Base-by-base conservation (phyloP, 2,329 filamentous ascomycete species). In the Penicillium sp. region DNA sequence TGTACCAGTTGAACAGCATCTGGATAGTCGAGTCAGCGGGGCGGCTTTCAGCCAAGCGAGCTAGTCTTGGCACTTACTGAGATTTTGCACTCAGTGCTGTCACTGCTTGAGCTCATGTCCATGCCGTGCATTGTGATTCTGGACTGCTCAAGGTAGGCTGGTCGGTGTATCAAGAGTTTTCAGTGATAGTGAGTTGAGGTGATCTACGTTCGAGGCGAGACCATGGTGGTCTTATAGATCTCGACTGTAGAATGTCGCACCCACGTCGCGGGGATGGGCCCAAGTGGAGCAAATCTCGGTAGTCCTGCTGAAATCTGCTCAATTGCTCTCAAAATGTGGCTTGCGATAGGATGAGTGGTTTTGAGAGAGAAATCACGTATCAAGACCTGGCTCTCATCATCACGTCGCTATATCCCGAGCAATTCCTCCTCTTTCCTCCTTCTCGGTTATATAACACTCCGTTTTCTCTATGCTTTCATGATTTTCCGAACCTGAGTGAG, bases 1-100 rank as follows among this genome's bases (percentile, higher is more conserved):
- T 71, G 53, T 71, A 63, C 65, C 71, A 72, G 51, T 73, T 73
- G 65, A 70, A 73, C 30, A 73, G 56, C 70, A 73, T 73, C 71
- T 73, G 52, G 10, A 25, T 45, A 25, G 11, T 22, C 19, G 26
- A 28, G 40, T 61, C 33, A 63, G 56, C 48, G 11, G 49, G 38
- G 30, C 40, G 13, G 35, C 10, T 43, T 22, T 30, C 42, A 25
- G 52, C 58, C 58, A 55, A 30, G 48, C 46, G 37, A 49, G 14
- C 38, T 6, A 30, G 43, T 51, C 65, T 67, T 68, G 64, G 65
- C 65, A 61, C 60, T 48, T 54, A 73, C 71, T 8, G 71, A 73
- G 38, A 73, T 66, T 60, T 73, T 63, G 56, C 71, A 73, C 48
- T 60, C 42, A 38, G 28, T 59, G 46, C 58, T 57, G 45, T 45